A percentile compares a stretch with the other conserved stretches of the same genome.
These are phyloP conservation scores for Didymella segeticola DNA, from an alignment of 2,329 filamentous ascomycete species.

Conservation along the genomic window DNA sequence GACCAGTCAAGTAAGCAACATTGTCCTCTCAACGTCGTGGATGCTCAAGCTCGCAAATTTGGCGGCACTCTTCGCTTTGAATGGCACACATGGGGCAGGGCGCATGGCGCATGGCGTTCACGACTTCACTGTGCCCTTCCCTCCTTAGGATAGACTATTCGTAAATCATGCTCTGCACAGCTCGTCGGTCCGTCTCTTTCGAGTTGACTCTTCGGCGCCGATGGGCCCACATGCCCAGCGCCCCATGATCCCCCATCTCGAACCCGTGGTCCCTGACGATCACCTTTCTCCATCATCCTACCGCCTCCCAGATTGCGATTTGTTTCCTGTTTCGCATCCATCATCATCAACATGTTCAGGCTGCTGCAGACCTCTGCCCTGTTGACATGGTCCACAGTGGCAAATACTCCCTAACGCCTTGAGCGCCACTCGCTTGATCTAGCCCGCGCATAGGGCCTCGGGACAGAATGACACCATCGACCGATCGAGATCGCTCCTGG, in stretches of 20 bases:
- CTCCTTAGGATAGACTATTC: no score
- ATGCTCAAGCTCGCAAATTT: no score
- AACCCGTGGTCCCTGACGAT: constrained; percentile 6
- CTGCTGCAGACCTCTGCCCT: not conserved
- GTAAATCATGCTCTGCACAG: no score
- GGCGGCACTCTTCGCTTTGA: no score
- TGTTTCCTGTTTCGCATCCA: constrained; percentile 1
- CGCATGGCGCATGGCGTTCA: no score
- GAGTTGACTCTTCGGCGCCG: not conserved
- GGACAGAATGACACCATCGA: constrained; percentile 19
- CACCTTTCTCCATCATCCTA: constrained; percentile 6
- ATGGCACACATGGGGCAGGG: no score
- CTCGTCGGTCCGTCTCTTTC: not conserved
- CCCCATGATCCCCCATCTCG: constrained; percentile 10
- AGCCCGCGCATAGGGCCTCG: constrained; percentile 9
- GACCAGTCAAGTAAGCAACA: no score
- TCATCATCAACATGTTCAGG: not conserved
- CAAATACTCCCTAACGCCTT: constrained; percentile 9
- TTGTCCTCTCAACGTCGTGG: no score
- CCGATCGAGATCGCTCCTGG: constrained; percentile 15
- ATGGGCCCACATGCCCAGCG: constrained; percentile 11
- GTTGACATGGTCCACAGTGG: constrained; percentile 10
- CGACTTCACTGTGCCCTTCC: no score
- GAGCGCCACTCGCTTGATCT: constrained; percentile 18
- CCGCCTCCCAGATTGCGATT: no score